A percentile compares a stretch with the other conserved stretches of the same genome.
Conservation (phyloP, 2,329 filamentous ascomycete species). For the Fusarium virguliforme region DNA sequence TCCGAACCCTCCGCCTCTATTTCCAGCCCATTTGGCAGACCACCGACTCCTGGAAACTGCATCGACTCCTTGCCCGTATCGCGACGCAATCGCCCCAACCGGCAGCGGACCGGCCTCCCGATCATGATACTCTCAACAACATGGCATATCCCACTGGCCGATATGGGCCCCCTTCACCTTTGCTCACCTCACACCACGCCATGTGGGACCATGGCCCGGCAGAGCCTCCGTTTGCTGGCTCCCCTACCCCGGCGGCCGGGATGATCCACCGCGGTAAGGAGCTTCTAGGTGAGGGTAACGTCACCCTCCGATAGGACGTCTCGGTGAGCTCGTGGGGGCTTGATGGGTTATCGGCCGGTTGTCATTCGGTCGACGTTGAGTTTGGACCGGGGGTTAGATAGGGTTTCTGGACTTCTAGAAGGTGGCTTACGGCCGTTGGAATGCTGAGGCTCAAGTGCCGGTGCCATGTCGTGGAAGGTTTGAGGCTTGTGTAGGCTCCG, state of each 20-base stretch:
- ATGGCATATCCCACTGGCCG: slow-evolving; percentile 2
- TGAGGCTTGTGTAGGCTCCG: slow-evolving; percentile 8
- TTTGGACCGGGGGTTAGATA: not conserved
- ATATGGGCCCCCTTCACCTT: slow-evolving; percentile 9
- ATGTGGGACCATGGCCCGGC: slow-evolving; percentile 17
- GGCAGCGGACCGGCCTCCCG: slow-evolving; percentile 14
- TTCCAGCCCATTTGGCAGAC: slow-evolving; percentile 9
- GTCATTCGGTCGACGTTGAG: slow-evolving; percentile 11
- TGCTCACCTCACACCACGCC: slow-evolving; percentile 29
- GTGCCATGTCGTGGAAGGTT: slow-evolving; percentile 32
- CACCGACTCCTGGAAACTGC: slow-evolving; percentile 4
- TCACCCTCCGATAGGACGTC: slow-evolving; percentile 8
- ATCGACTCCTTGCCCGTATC: slow-evolving; percentile 16
- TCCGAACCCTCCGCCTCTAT: not conserved
- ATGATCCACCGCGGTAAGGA: slow-evolving; percentile 14
- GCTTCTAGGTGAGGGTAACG: slow-evolving; percentile 15
- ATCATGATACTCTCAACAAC: slow-evolving; percentile 24
- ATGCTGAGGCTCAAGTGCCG: slow-evolving; percentile 33
- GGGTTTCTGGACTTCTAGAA: slow-evolving; percentile 17
- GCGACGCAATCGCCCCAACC: slow-evolving; percentile 6
- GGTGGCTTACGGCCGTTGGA: slow-evolving; percentile 29
- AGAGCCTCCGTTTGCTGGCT: slow-evolving; percentile 10
- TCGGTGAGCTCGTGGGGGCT: slow-evolving; percentile 26
- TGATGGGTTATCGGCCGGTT: slow-evolving; percentile 10
- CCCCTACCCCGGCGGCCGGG: slow-evolving; percentile 3